Base-by-base conservation (phyloP, 2,329 filamentous ascomycete genomes). In the Botrytis porri region DNA sequence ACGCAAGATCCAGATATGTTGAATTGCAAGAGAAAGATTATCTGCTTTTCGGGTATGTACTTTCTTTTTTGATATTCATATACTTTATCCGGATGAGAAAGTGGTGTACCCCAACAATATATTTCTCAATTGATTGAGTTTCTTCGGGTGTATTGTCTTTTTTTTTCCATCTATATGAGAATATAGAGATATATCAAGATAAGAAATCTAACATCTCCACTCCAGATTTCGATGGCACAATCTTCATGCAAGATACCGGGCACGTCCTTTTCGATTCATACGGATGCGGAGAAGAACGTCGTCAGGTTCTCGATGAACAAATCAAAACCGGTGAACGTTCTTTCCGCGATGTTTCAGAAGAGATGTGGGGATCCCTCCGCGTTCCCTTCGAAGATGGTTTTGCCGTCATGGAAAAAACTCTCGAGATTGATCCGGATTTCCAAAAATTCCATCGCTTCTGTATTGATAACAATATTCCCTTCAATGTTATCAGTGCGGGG, bases 191-290 rank as follows among this genome's bases (percentile, higher is more conserved):
- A 16, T 54, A 54, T 54, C 9, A 16, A 54, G 51, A 54, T n/a
- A 39, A 39, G 5, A 39, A 62, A 60, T n/a, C 71, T 77, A 75
- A 77, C 73, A 59, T 4, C 66, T 73, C 22, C 39, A 35, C 35
- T 14, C 66, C 43, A 90, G 89, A 92, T 81, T 92, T 92, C 77
- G 90, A 92, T 80, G 90, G 90, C 75, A 92, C 90, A 6, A 92
- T 92, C 75, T 91, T 91, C 84, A 90, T 90, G 85, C 88, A 91
- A 84, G 88, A 91, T 77, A 91, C 88, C 2, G 90, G 90, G 62
- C 90, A 92, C 79, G 86, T 92, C 76, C 87, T 92, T 67, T 90
- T 92, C 81, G 89, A 92, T 79, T 84, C 84, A 77, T 86, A 89
- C 76, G 89, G 90, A 69, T 91, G 89, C 81, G 90, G 90, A 41